Base-by-base conservation (phyloP, 2,329 filamentous ascomycete species). In the Paraphaeosphaeria sporulosa region DNA sequence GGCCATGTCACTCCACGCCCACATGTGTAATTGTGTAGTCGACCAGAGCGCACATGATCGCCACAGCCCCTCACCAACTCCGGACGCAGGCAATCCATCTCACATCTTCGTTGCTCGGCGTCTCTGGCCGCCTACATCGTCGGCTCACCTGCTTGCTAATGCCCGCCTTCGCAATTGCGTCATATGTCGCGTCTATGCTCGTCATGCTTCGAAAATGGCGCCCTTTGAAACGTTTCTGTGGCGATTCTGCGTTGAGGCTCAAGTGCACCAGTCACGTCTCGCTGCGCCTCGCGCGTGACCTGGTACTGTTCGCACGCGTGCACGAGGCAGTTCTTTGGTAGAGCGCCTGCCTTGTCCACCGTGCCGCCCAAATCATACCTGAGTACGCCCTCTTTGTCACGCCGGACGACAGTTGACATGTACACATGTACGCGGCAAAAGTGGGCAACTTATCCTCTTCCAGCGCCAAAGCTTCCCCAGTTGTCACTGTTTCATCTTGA, bases 91-190 rank as follows among this genome's bases (percentile, higher is more conserved):
- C n/a, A n/a, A n/a, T n/a, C n/a, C n/a, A n/a, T n/a, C n/a, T n/a
- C n/a, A n/a, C n/a, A n/a, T n/a, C n/a, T n/a, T n/a, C n/a, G n/a
- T n/a, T n/a, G n/a, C n/a, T n/a, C n/a, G n/a, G n/a, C n/a, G n/a
- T n/a, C 27, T 51, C 23, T 34, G 10, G 27, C 34, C 34, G 34
- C 9, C 3, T 36, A 17, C 40, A 21, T n/a, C 21, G 36, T 36
- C 40, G 42, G 10, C 30, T 12, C 25, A 32, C 50, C 38, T 55
- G 52, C 40, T 54, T 54, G 51, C 51, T 13, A 21, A 54, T 44
- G 12, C 40, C 12, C n/a, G 34, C 38, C 40, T 55, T 9, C 17
- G 12, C 2, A n/a, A 36, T 55, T 25, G 40, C 52, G 52, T 55
- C 52, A 55, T 55, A 32, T 23, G 42, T 34, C 38, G 51, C 36